Base-by-base conservation (phyloP, 1,139 yeast genomes). In the Lodderomyces margitis region DNA sequence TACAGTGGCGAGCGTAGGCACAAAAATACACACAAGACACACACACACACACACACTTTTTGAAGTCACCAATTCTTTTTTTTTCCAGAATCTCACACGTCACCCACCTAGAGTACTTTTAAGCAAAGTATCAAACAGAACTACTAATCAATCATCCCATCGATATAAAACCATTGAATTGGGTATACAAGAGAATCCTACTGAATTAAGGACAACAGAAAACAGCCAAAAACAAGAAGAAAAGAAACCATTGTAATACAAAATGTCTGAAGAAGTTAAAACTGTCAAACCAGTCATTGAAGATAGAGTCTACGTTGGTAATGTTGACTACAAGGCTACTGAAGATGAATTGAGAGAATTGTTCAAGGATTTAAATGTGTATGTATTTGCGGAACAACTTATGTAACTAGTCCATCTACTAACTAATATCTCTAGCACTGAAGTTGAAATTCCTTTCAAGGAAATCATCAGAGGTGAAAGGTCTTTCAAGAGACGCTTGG, bases 291-390 rank as follows among this genome's bases (percentile, higher is more conserved):
- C 61, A 41, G 53, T 61, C 38, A 66, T 69, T 54, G 72, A 65
- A 55, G 70, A 67, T 37, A 70, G 76, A 66, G 61, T 70, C 49
- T 75, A 74, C 52, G 65, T 80, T 44, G 75, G 78, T 43, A 79
- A 80, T 53, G 70, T 80, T 45, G 73, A 74, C 53, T 78, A 66
- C 56, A 57, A 66, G 30, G 74, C 81, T 28, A 72, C 76, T 20
- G 83, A 78, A 53, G 74, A 67, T 2, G 83, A 78, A 39, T 64
- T 80, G 43, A 59, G 57, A 39, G 68, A 63, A 17, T 68, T 71
- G 49, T 67, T 79, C 46, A 61, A 61, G 41, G 67, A 57, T 7
- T 66, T 61, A 39, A 57, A 58, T n/a, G 68, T 67, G 68, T 64
- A 62, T 36, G 69, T 61, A 50, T 46, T 10, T 15, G 7, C 5